phyloP scores from a whole-genome alignment of 2,329 filamentous ascomycete genomes.

The Alternaria atra region DNA sequence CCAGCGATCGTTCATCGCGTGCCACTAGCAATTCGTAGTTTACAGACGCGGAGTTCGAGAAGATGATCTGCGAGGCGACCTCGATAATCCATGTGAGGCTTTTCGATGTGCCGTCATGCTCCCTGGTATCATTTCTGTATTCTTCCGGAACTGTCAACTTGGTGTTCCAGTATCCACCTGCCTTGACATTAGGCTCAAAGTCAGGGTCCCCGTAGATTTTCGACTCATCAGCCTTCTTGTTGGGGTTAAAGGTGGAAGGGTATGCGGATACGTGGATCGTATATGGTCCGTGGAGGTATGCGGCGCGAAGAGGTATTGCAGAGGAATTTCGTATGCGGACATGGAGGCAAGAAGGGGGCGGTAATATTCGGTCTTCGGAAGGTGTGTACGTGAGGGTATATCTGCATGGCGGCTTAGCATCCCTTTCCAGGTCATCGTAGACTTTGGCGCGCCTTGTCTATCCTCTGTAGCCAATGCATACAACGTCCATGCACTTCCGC shows the following conservation, averaged over 20 bases:
- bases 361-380: slow-evolving; percentile 85
- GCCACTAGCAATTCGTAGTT: slow-evolving; percentile 87
- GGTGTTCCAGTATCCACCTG: slow-evolving; percentile 85
- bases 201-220: slow-evolving; percentile 80
- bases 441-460: background rate
- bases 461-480: background rate
- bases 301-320: slow-evolving; percentile 87
- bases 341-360: slow-evolving; percentile 80
- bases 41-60: slow-evolving; percentile 87
- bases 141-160: slow-evolving; percentile 81
- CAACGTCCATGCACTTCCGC: slow-evolving; percentile 3
- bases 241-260: slow-evolving; percentile 82
- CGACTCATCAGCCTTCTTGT: slow-evolving; percentile 75
- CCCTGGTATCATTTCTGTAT: slow-evolving; percentile 62
- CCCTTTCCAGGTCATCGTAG: background rate
- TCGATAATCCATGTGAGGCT: slow-evolving; percentile 89
- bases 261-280: slow-evolving; percentile 88
- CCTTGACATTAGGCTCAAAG: slow-evolving; percentile 96
- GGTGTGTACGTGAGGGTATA: slow-evolving; percentile 93
- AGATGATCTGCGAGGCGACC: slow-evolving; percentile 90
- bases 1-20: slow-evolving; percentile 83
- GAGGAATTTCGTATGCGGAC: slow-evolving; percentile 93
- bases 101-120: slow-evolving; percentile 50
- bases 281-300: slow-evolving; percentile 96
- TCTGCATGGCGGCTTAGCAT: slow-evolving; percentile 46